Percentiles rank a stretch among this genome's conserved stretches.
Evolutionary conservation across 257 asterid species (phyloP).

Genomic region (Primulina eburnea): DNA sequence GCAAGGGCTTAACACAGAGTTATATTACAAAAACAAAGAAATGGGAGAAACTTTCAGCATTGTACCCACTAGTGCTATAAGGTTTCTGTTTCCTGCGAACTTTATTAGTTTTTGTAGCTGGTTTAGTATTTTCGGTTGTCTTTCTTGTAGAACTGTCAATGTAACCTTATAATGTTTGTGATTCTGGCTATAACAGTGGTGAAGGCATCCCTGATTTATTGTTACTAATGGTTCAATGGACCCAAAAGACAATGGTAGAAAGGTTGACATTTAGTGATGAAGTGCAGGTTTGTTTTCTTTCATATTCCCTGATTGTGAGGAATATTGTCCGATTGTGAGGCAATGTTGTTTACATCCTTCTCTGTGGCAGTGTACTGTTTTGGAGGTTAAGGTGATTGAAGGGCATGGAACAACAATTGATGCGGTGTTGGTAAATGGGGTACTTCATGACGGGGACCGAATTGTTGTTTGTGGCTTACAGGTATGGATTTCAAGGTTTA

Average conservation of each 20-base stretch:
- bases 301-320: slow-evolving; percentile 17
- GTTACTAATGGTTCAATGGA: slow-evolving; percentile 78
- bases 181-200: slow-evolving; percentile 54
- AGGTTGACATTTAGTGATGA: slow-evolving; percentile 81
- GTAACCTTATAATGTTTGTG: slow-evolving; percentile 20
- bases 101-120: slow-evolving; percentile 16
- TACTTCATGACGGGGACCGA: slow-evolving; percentile 96
- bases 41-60: slow-evolving; percentile 86
- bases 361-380: slow-evolving; percentile 83
- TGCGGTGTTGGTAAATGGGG: slow-evolving; percentile 91
- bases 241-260: slow-evolving; percentile 79
- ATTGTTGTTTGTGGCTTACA: slow-evolving; percentile 96
- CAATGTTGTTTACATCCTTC: slow-evolving; percentile 25
- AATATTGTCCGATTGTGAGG: not conserved
- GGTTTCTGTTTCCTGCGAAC: slow-evolving; percentile 42
- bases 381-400: slow-evolving; percentile 98
- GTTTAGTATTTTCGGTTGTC: slow-evolving; percentile 5
- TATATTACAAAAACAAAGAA: slow-evolving; percentile 84
- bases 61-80: slow-evolving; percentile 95
- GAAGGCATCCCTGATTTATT: slow-evolving; percentile 92
- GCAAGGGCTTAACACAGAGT: slow-evolving; percentile 90
- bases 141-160: slow-evolving; percentile 12
- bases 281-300: slow-evolving; percentile 62
- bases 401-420: slow-evolving; percentile 98
- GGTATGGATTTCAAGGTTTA: slow-evolving; percentile 35